Conservation (phyloP, 2,329 filamentous ascomycete genomes). For the Cercospora janseana region DNA sequence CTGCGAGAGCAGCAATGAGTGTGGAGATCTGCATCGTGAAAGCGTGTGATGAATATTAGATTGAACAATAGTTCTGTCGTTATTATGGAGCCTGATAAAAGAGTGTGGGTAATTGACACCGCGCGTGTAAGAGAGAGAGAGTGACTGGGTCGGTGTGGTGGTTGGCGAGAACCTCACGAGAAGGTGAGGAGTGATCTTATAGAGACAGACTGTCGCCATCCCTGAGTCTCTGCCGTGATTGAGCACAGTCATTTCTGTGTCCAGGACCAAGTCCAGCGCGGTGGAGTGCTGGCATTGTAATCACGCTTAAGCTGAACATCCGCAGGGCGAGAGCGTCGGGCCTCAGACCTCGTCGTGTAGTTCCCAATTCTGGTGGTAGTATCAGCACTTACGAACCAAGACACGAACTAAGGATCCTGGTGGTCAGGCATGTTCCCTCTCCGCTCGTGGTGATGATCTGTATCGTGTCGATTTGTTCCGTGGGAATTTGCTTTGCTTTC, state of each 20-base stretch:
- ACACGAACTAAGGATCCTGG: neutral
- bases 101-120: constrained; percentile 2
- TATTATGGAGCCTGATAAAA: constrained; percentile 3
- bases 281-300: neutral
- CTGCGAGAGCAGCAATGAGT: constrained; percentile 4
- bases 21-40: constrained; percentile 2
- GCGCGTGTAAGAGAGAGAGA: neutral
- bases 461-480: neutral
- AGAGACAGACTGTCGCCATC: neutral
- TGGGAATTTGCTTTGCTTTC: neutral
- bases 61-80: constrained; percentile 3
- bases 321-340: neutral
- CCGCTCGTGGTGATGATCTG: constrained; percentile 1
- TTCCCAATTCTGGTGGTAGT: neutral
- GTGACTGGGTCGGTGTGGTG: constrained; percentile 4
- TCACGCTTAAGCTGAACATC: constrained; percentile 2
- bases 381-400: neutral
- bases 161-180: neutral
- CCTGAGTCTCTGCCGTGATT: constrained; percentile 2
- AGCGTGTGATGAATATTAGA: neutral
- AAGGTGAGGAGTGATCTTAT: constrained; percentile 1
- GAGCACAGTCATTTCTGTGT: neutral
- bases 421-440: neutral
- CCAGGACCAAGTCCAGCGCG: neutral
- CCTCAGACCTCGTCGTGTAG: neutral